Conservation (phyloP, 805 yeast genomes). For the Gaillardinia entomophila region DNA sequence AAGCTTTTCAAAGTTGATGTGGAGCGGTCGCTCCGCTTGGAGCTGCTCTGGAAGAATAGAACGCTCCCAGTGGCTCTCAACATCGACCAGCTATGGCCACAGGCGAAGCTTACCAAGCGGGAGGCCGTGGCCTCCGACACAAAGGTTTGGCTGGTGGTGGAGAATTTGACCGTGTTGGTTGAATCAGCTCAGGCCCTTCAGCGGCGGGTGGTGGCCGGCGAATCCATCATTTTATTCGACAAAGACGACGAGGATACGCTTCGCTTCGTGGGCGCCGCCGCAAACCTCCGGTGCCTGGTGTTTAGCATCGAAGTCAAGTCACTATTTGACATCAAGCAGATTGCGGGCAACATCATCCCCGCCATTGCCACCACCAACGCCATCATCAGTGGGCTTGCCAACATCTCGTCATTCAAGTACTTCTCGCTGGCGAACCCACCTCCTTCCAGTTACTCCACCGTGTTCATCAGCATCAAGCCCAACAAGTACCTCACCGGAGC, state of each 20-base stretch:
- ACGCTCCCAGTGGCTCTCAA: conserved; percentile 61
- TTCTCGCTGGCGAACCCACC: conserved; percentile 29
- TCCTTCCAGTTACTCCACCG: conserved; percentile 22
- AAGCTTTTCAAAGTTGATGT: conserved; percentile 75
- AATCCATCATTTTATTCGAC: conserved; percentile 59
- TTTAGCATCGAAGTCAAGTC: conserved; percentile 69
- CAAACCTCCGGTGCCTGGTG: conserved; percentile 68
- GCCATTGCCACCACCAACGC: conserved; percentile 99
- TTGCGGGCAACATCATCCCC: conserved; percentile 97
- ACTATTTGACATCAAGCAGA: conserved; percentile 84
- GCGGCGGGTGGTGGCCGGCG: conserved; percentile 36
- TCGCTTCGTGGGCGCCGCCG: conserved; percentile 79
- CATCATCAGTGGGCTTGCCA: conserved; percentile 83
- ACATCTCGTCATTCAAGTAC: conserved; percentile 60
- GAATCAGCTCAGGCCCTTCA: conserved; percentile 46
- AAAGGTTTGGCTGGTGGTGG: conserved; percentile 53
- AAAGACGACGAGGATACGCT: conserved; percentile 93
- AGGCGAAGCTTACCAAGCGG: neutral
- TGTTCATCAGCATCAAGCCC: conserved; percentile 39
- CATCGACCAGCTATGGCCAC: conserved; percentile 12
- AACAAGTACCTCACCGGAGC: conserved; percentile 66
- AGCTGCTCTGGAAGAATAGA: conserved; percentile 73
- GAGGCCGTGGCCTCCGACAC: conserved; percentile 28
- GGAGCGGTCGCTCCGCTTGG: conserved; percentile 62
- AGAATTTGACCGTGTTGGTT: conserved; percentile 57